Evolutionary conservation across 2,329 filamentous ascomycete genomes (phyloP).

Genomic region (Arthroderma sp.): DNA sequence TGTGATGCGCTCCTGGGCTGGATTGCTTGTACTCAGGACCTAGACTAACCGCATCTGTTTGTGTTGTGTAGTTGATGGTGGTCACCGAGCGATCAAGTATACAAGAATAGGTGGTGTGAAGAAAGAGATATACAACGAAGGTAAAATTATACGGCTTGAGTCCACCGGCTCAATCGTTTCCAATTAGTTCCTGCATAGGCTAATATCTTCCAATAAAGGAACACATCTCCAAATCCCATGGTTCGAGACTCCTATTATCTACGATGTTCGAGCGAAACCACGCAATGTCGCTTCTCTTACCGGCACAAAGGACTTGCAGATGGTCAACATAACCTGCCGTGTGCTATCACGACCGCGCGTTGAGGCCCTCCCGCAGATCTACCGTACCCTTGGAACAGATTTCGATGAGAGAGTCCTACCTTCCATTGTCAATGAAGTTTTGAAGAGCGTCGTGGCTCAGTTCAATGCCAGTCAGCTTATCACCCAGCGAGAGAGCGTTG

Average conservation of each 20-base stretch:
- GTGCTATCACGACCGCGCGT: constrained; percentile 85
- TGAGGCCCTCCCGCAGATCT: constrained; percentile 86
- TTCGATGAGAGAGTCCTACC: constrained; percentile 95
- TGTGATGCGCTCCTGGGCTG: constrained; percentile 16
- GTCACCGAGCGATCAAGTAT: constrained; percentile 98
- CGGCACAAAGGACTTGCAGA: constrained; percentile 97
- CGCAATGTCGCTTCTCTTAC: constrained; percentile 94
- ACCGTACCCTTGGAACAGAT: constrained; percentile 85
- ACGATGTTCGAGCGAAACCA: constrained; percentile 96
- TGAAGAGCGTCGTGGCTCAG: constrained; percentile 97
- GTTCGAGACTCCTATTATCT: constrained; percentile 93
- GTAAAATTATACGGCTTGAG: constrained; percentile 33
- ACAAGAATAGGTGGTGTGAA: constrained; percentile 81
- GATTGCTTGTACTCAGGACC: neutral
- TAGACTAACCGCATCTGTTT: constrained; percentile 12
- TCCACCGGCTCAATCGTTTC: neutral
- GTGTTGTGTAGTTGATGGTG: constrained; percentile 64
- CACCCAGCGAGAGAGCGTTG: constrained; percentile 96
- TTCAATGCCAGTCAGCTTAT: constrained; percentile 98
- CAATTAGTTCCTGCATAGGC: neutral
- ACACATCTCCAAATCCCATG: constrained; percentile 91
- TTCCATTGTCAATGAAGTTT: constrained; percentile 95
- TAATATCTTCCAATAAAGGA: constrained; percentile 39
- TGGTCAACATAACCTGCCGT: constrained; percentile 99
- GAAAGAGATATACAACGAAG: constrained; percentile 94